Base-by-base conservation (phyloP, 129 eudicot genomes). In the Arctium minus region DNA sequence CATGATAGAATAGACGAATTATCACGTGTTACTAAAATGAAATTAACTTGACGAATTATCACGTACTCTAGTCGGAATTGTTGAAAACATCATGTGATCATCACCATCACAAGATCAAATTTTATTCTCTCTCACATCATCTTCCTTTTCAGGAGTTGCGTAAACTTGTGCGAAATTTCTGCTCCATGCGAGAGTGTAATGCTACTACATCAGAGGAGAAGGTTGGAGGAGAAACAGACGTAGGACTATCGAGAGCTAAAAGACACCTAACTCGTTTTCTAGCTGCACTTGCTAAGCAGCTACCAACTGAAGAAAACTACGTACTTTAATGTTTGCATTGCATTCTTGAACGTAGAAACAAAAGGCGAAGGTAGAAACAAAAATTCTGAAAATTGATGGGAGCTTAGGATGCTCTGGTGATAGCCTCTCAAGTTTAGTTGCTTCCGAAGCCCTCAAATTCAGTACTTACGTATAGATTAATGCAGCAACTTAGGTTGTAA, bases 241-340 rank as follows among this genome's bases (percentile, higher is more conserved):
- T 74, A 70, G 79, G 75, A 12, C 74, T 89, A 60, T 13, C 75
- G 50, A 85, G 74, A 79, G 97, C 95, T 60, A 68, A 91, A 88
- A 90, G 84, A 46, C 79, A 87, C 71, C 92, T 96, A 70, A 83
- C 86, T 62, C 88, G 92, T 71, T 96, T 93, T 83, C 93, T 96
- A 80, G 73, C 72, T 29, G 70, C 76, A 35, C 91, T 96, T 74
- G 97, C 90, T 50, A 91, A 87, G 87, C 97, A 92, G 74, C 76
- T 87, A 27, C 92, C 90, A 42, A 77, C 81, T 11, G 90, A 91
- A 75, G 90, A 87, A 81, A 29, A 56, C 75, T 73, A 39, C 56
- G 12, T 27, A 6, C 77, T 84, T 78, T 86, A 78, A 42, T 79
- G 17, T 77, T 77, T 18, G 17, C 27, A 48, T 70, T 18, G 29